Base-by-base conservation (phyloP, 1,139 yeast genomes). In the Geotrichum histeridarum region DNA sequence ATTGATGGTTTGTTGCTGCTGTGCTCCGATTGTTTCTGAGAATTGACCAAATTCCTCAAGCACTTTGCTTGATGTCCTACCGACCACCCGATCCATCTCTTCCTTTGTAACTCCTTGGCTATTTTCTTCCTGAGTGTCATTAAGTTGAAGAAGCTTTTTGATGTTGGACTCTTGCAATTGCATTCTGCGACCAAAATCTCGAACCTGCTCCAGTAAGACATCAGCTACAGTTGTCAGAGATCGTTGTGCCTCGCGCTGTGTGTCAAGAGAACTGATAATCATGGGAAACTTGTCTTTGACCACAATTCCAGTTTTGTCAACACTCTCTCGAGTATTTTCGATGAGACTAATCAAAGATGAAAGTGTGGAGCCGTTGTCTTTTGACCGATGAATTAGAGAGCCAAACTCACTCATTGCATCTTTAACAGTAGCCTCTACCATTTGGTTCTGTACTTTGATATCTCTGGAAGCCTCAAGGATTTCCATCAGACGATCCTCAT, bases 281-380 rank as follows among this genome's bases (percentile, higher is more conserved):
- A 59, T 54, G 6, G 51, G 18, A 45, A 64, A 37, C 17, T 60
- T 60, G 36, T 62, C 65, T 35, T 59, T 60, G 18, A 63, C 51
- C 4, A 57, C 49, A 2, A 55, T 41, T 41, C 61, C 64, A 12
- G 64, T 55, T 18, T 50, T 38, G 3, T 41, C 48, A 1, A 22
- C 11, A 58, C 59, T 27, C 54, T 48, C 5, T 53, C 57, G 49
- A 39, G 50, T 32, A 6, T 31, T 17, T 11, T 38, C 48, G 11
- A 41, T 32, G 1, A 31, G 48, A 37, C 62, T 67, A 35, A 71
- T 63, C 48, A 73, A 61, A 51, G 67, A 64, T 37, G 67, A 66
- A 53, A 75, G 64, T 27, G 75, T 76, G 8, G 67, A 63, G 39
- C 75, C 77, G 62, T 75, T 75, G 59, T 75, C 75, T n/a, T 72